These are phyloP conservation scores for Cydonia oblonga DNA, from an alignment of 331 rosid genomes.

Conservation along the genomic window DNA sequence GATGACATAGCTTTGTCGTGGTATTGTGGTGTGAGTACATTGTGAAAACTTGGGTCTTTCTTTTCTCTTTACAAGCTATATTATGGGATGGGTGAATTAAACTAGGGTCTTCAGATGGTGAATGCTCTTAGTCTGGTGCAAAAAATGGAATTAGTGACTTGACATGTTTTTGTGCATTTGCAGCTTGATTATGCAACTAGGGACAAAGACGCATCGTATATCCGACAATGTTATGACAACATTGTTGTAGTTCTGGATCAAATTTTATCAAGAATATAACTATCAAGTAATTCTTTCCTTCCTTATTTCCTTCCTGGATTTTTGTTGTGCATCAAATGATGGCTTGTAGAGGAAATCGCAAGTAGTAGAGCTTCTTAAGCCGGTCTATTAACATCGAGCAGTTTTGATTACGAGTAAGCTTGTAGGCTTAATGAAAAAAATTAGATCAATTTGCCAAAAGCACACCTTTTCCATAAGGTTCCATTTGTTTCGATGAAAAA, in stretches of 20 bases:
- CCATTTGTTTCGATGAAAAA: neutral
- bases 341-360: neutral
- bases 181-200: constrained; percentile 74
- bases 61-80: no score
- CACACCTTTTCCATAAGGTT: neutral
- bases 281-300: neutral
- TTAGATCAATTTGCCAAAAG: neutral
- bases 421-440: no score
- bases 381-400: neutral
- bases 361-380: neutral
- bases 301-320: neutral
- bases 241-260: constrained; percentile 45
- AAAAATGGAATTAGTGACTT: neutral
- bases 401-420: no score
- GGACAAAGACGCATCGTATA: constrained; percentile 45
- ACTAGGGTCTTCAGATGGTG: neutral
- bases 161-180: neutral
- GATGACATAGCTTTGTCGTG: no score
- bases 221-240: constrained; percentile 48
- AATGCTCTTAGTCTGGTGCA: neutral
- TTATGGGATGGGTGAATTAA: neutral
- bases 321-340: neutral
- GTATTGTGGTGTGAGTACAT: neutral
- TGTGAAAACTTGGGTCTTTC: no score
- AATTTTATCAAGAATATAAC: constrained; percentile 43